Percentiles rank a stretch among this genome's conserved stretches.
Conservation (phyloP, 768 basidiomycete species). For the Psilocybe sp. region DNA sequence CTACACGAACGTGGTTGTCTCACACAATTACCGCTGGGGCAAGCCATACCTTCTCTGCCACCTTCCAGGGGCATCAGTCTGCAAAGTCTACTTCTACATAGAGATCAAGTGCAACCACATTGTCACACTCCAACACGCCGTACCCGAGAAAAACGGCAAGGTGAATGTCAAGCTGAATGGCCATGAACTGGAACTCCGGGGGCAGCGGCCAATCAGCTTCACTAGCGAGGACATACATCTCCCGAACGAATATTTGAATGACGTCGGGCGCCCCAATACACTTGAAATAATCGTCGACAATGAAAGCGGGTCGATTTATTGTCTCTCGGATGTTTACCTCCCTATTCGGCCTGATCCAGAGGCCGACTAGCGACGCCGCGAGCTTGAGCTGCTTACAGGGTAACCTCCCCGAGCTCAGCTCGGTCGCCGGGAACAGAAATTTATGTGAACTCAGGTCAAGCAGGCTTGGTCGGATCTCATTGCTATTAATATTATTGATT, state of each 20-base stretch:
- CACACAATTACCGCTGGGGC: constrained; percentile 2
- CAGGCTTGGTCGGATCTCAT: too few relatives aligned
- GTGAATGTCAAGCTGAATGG: constrained; percentile 5
- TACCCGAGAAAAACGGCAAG: not conserved
- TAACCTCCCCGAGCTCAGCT: too few relatives aligned
- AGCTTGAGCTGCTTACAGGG: too few relatives aligned
- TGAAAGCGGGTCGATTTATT: constrained; percentile 1
- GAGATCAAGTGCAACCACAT: not conserved
- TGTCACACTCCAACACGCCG: constrained; percentile 1
- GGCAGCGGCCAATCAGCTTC: not conserved
- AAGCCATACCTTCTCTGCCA: constrained; percentile 1
- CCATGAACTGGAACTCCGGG: not conserved
- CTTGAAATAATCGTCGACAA: not conserved
- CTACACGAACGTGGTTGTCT: not conserved
- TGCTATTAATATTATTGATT: too few relatives aligned
- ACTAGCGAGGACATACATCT: constrained; percentile 3
- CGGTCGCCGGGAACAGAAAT: too few relatives aligned
- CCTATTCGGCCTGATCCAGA: not conserved
- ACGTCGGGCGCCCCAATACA: not conserved
- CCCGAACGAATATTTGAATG: not conserved
- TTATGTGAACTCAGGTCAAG: too few relatives aligned
- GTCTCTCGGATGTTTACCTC: constrained; percentile 3
- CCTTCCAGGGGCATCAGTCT: not conserved
- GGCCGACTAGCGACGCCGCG: too few relatives aligned
- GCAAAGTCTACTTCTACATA: constrained; percentile 1